Percentiles rank a stretch among this genome's conserved stretches.
These are phyloP conservation scores for Agaricus subrufescens DNA, from an alignment of 768 basidiomycete genomes.

Conservation along the genomic window DNA sequence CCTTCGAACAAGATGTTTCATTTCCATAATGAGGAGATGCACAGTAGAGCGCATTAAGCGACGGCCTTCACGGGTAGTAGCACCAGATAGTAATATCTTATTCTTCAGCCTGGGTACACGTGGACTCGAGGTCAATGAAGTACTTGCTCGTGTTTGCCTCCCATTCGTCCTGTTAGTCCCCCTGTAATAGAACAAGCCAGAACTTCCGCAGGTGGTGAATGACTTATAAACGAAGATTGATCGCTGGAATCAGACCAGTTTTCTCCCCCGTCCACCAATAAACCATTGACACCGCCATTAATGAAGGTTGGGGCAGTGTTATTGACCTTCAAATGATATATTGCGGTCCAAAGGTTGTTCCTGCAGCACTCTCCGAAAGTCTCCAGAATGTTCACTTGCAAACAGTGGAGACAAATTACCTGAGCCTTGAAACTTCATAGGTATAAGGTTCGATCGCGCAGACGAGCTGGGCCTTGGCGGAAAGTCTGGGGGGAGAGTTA, in stretches of 20 bases:
- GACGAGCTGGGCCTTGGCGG: background rate
- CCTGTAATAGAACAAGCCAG: background rate
- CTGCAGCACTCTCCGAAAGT: background rate
- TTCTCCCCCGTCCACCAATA: background rate
- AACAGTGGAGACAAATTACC: background rate
- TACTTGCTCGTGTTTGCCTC: slow-evolving; percentile 3
- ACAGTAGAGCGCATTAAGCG: background rate
- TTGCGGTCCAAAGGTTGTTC: background rate
- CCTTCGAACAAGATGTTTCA: background rate
- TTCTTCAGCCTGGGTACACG: slow-evolving; percentile 4
- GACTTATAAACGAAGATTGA: background rate
- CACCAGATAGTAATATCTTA: background rate
- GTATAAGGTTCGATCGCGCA: background rate
- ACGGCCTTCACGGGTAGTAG: background rate
- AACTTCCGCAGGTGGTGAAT: background rate
- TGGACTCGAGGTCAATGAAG: background rate
- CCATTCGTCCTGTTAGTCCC: slow-evolving; percentile 1
- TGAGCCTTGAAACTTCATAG: background rate
- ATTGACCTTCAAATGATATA: too few relatives aligned
- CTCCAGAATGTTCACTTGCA: background rate
- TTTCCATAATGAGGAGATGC: background rate
- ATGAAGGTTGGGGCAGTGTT: background rate
- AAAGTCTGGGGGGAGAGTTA: background rate
- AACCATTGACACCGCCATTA: background rate
- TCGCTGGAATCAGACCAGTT: background rate